These are phyloP conservation scores for Ophioceras dolichostomum DNA, from an alignment of 2,329 filamentous ascomycete genomes.

Conservation along the genomic window DNA sequence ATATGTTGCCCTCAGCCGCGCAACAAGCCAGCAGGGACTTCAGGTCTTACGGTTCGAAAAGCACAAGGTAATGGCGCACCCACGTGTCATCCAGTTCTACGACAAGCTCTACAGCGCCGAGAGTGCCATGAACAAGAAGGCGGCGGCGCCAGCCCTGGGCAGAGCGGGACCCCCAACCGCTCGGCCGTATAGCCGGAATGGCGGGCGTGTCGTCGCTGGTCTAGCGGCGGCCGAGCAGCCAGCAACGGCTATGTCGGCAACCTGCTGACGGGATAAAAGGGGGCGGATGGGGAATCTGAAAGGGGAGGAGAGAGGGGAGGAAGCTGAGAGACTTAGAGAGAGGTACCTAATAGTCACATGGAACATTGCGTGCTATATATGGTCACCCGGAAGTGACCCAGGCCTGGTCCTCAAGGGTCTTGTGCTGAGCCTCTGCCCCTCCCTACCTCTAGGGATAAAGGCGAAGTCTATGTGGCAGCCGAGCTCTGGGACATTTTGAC, in stretches of 20 bases:
- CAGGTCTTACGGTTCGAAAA: conserved; percentile 85
- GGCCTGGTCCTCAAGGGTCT: no score
- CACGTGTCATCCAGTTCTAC: conserved; percentile 77
- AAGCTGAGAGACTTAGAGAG: no score
- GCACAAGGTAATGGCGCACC: conserved; percentile 86
- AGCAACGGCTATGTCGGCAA: background rate
- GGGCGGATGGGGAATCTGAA: no score
- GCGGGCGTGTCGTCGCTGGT: background rate
- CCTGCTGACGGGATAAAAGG: conserved; percentile 7
- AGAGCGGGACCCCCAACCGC: no score
- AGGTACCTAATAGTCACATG: no score
- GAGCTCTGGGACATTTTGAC: no score
- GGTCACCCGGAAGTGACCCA: no score
- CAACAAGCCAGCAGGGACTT: conserved; percentile 74
- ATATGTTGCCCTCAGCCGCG: conserved; percentile 90
- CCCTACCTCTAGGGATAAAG: no score
- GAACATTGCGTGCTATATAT: no score
- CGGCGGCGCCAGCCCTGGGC: conserved; percentile 3
- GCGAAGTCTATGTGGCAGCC: no score
- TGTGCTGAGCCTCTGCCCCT: no score
- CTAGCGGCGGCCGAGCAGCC: background rate
- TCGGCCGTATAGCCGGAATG: background rate
- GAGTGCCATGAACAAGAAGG: conserved; percentile 17
- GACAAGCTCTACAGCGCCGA: conserved; percentile 66
- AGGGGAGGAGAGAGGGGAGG: no score